phyloP scores from a whole-genome alignment of 768 basidiomycete genomes.

The Tulasnella sp. region DNA sequence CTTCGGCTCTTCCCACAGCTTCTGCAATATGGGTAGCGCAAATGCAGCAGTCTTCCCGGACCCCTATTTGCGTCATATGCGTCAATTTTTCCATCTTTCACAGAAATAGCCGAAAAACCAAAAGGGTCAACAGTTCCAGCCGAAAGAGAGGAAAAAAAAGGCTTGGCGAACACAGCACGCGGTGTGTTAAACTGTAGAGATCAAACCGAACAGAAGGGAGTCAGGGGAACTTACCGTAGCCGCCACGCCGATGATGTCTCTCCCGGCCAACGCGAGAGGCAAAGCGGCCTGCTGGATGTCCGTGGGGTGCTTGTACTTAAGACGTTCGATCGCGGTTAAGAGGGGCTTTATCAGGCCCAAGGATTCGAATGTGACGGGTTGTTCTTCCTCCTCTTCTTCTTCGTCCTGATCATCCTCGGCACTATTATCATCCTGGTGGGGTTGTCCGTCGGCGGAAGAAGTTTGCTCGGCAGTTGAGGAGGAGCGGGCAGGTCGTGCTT shows the following conservation, averaged over 20 bases:
- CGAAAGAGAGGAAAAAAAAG: not conserved
- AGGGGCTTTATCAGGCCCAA: slow-evolving; percentile 89
- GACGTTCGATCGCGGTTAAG: slow-evolving; percentile 73
- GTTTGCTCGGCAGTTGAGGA: slow-evolving; percentile 8
- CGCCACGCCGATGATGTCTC: slow-evolving; percentile 98
- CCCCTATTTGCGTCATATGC: slow-evolving; percentile 45
- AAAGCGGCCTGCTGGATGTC: slow-evolving; percentile 84
- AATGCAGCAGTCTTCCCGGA: slow-evolving; percentile 98
- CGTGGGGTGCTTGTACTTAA: slow-evolving; percentile 82
- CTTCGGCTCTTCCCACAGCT: slow-evolving; percentile 92
- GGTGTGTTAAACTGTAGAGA: not conserved
- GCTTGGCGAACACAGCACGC: not conserved
- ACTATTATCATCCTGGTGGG: not conserved
- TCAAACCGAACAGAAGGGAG: too few relatives aligned
- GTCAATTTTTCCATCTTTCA: not conserved
- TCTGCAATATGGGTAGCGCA: slow-evolving; percentile 91
- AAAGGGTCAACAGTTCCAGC: not conserved
- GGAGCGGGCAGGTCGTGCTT: not conserved
- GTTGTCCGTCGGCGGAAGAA: not conserved
- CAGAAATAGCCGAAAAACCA: not conserved
- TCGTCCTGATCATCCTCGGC: slow-evolving; percentile 3
- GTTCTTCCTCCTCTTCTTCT: slow-evolving; percentile 23
- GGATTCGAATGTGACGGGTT: slow-evolving; percentile 62
- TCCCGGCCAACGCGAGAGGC: slow-evolving; percentile 83
- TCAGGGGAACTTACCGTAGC: slow-evolving; percentile 60